Evolutionary conservation across 2,329 filamentous ascomycete genomes (phyloP), one percentile per base, ranked within the genome.

Genomic region (Annulohypoxylon truncatum): DNA sequence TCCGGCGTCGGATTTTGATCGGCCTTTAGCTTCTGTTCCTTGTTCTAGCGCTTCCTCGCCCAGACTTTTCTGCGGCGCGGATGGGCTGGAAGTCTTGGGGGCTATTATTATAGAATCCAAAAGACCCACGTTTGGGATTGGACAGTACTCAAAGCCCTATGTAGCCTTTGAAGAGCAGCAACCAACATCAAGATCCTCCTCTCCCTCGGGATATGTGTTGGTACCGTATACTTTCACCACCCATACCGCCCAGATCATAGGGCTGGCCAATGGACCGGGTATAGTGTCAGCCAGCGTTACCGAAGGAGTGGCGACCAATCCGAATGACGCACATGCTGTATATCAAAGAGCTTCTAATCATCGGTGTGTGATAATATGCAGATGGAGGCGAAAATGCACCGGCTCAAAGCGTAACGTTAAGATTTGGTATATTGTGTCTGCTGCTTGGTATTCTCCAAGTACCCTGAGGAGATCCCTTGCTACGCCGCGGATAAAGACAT

Each of bases 211-310:
- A n/a, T 35, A 22, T 31, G 29, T 28, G 40, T 33, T 46, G 28
- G 53, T 56, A 56, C 52, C 52, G 15, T 18, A 44, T 42, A 44
- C 35, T 54, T 54, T 44, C 26, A 12, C 33, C 52, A 54, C 28
- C 35, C 42, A 58, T 48, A 50, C 20, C 44, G 54, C 22, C 55
- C 29, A 58, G 61, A 59, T 60, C 67, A 68, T 70, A 70, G 67
- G 67, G 67, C 67, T 70, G 64, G 67, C 59, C 58, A 62, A 68
- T 65, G 47, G 55, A 47, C 48, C 42, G 50, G 53, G 53, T 62
- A 40, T 53, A 42, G 18, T 61, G 58, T 63, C 61, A 59, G 67
- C 52, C n/a, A 56, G 58, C 18, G 26, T 42, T 67, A 66, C 65
- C 65, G 59, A 61, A 63, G 54, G 52, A 46, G 48, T 61, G 65